phyloP scores from a whole-genome alignment of 768 basidiomycete species.

The Scleroderma citrinum region DNA sequence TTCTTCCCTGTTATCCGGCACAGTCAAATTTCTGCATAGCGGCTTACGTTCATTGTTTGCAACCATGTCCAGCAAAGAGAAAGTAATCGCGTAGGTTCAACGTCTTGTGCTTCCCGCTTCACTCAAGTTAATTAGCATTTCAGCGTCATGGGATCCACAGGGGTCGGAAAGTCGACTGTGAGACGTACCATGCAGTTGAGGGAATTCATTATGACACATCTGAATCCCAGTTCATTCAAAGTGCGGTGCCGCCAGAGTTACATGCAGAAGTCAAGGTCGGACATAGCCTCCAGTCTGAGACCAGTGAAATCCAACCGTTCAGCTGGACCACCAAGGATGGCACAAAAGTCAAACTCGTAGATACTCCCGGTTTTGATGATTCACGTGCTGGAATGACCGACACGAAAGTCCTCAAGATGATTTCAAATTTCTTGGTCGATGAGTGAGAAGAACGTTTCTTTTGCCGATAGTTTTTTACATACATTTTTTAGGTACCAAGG shows the following conservation, averaged over 20 bases:
- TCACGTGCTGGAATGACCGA: background rate
- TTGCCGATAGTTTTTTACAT: background rate
- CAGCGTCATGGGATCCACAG: background rate
- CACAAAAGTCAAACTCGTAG: background rate
- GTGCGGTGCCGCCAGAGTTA: background rate
- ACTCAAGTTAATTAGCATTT: no score
- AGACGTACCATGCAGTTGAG: background rate
- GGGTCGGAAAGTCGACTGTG: background rate
- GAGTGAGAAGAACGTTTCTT: background rate
- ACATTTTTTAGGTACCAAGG: background rate
- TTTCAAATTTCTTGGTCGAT: background rate
- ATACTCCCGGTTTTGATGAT: constrained; percentile 3
- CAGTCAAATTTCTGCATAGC: no score
- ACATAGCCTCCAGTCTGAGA: constrained; percentile 1
- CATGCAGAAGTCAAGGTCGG: background rate
- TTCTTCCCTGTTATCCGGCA: no score
- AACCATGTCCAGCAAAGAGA: no score
- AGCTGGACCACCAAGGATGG: background rate
- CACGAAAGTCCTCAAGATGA: background rate
- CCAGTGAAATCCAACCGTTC: background rate
- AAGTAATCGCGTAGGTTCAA: no score
- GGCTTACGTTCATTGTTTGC: no score
- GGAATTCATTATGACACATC: background rate
- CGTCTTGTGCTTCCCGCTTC: no score
- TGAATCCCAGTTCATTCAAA: background rate